Evolutionary conservation across 2,329 filamentous ascomycete genomes (phyloP).

Genomic region (Fusarium haematococcum): DNA sequence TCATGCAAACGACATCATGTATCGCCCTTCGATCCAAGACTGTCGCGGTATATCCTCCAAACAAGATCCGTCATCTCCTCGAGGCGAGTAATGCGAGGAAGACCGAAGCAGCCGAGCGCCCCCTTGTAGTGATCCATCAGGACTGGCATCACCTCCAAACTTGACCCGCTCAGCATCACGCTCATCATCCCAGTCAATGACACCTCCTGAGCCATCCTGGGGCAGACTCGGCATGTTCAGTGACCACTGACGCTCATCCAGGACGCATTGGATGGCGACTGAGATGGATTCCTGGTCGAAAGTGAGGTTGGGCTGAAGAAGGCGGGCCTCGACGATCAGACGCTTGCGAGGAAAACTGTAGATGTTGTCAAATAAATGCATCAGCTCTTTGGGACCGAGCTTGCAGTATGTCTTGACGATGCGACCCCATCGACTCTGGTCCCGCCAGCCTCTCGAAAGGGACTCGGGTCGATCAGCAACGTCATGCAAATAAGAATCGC

Average conservation of each 20-base stretch:
- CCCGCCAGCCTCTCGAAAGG: constrained; percentile 50
- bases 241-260: constrained; percentile 54
- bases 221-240: constrained; percentile 48
- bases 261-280: constrained; percentile 51
- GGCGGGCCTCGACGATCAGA: constrained; percentile 56
- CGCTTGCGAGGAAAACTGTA: constrained; percentile 59
- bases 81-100: constrained; percentile 53
- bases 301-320: constrained; percentile 56
- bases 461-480: constrained; percentile 46
- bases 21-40: constrained; percentile 32
- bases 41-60: constrained; percentile 45
- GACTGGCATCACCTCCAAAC: constrained; percentile 52
- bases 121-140: constrained; percentile 51
- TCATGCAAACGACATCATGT: constrained; percentile 26
- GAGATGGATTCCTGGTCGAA: constrained; percentile 60
- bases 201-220: constrained; percentile 52
- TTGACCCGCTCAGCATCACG: constrained; percentile 48
- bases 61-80: constrained; percentile 54
- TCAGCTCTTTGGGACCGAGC: constrained; percentile 62
- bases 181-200: constrained; percentile 56
- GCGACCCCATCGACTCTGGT: constrained; percentile 52
- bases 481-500: constrained; percentile 40
- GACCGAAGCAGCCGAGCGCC: constrained; percentile 46
- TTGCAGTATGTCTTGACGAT: constrained; percentile 62
- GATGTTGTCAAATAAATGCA: constrained; percentile 60